Evolutionary conservation across 1,284 basidiomycete species (phyloP).

Genomic region (Malassezia yamatoensis): DNA sequence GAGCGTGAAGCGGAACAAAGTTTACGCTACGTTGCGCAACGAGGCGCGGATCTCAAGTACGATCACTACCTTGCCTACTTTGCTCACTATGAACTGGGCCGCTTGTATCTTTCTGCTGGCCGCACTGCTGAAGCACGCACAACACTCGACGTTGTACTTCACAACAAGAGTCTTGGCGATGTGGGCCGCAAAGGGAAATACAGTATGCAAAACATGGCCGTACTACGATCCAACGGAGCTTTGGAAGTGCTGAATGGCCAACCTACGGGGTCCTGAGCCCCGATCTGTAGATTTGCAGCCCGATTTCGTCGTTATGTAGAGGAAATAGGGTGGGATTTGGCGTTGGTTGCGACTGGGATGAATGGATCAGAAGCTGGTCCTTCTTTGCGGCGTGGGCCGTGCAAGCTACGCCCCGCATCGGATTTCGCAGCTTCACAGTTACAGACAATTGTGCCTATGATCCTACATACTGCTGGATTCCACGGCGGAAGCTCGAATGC

Average conservation of each 20-base stretch:
- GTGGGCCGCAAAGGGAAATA: constrained; percentile 42
- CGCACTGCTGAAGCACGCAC: constrained; percentile 26
- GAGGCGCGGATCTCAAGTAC: constrained; percentile 26
- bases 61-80: constrained; percentile 47
- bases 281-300: not conserved
- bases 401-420: not conserved
- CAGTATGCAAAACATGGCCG: constrained; percentile 45
- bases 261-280: not conserved
- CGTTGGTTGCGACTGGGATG: not conserved
- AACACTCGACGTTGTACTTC: constrained; percentile 34
- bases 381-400: not conserved
- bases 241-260: constrained; percentile 16
- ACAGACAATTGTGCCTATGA: constrained; percentile 13
- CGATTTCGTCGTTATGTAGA: not conserved
- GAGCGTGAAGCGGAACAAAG: constrained; percentile 33
- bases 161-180: constrained; percentile 39
- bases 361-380: not conserved
- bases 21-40: constrained; percentile 32
- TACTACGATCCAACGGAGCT: constrained; percentile 39
- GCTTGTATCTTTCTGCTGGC: constrained; percentile 29
- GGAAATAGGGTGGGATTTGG: not conserved
- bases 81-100: constrained; percentile 44
- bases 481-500: constrained; percentile 24
- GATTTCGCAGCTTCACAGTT: constrained; percentile 9
- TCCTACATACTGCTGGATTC: constrained; percentile 28